A percentile compares a stretch with the other conserved stretches of the same genome.
These are phyloP conservation scores for Baorangia bicolor DNA, from an alignment of 768 basidiomycete genomes.

Conservation along the genomic window DNA sequence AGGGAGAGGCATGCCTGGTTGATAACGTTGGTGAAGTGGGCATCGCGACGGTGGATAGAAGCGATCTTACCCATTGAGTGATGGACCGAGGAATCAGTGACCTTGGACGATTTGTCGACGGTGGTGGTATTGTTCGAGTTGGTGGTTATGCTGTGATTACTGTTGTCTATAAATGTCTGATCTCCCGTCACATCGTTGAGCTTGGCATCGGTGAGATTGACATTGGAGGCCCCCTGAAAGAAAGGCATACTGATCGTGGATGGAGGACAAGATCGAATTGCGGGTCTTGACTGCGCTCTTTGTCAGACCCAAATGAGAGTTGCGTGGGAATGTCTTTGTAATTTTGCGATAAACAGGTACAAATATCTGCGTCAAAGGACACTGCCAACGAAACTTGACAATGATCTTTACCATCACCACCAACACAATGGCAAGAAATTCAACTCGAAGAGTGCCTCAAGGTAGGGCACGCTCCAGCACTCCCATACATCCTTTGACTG, in stretches of 20 bases:
- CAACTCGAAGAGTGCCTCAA: slow-evolving; percentile 20
- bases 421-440: slow-evolving; percentile 22
- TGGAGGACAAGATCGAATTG: neutral
- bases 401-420: slow-evolving; percentile 5
- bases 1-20: neutral
- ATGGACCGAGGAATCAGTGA: slow-evolving; percentile 24
- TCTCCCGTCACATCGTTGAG: slow-evolving; percentile 24
- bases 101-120: slow-evolving; percentile 12
- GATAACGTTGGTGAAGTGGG: neutral
- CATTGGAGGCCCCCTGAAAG: slow-evolving; percentile 21
- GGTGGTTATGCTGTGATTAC: slow-evolving; percentile 11
- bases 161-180: slow-evolving; percentile 19
- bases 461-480: slow-evolving; percentile 30
- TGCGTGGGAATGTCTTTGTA: neutral
- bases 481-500: slow-evolving; percentile 21
- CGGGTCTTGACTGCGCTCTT: no score
- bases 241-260: slow-evolving; percentile 18
- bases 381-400: neutral
- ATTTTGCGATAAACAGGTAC: neutral
- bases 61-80: slow-evolving; percentile 22
- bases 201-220: slow-evolving; percentile 15
- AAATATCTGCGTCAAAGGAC: neutral
- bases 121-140: slow-evolving; percentile 22
- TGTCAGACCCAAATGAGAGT: no score
- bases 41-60: neutral